Evolutionary conservation across 78 protist species (phyloP).

Genomic region (Dictyostelium brefeldianum): DNA sequence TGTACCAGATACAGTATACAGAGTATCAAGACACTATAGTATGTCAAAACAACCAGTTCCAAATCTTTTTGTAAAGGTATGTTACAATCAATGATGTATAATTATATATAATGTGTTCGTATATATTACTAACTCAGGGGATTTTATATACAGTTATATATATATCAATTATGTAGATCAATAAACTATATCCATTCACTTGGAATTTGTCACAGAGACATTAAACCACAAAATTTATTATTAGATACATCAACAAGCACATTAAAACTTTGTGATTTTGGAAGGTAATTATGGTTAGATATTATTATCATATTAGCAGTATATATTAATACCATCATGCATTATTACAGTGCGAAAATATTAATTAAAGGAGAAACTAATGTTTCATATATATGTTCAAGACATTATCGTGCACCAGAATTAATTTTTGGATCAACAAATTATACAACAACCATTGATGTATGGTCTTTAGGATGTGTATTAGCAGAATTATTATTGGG

Average conservation of each 20-base stretch:
- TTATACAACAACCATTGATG: slow-evolving; percentile 96
- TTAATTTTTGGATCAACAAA: slow-evolving; percentile 98
- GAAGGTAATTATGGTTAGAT: slow-evolving; percentile 65
- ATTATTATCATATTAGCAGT: neutral
- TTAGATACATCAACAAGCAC: slow-evolving; percentile 93
- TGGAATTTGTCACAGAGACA: slow-evolving; percentile 95
- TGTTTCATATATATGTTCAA: slow-evolving; percentile 99
- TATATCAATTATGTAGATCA: slow-evolving; percentile 96
- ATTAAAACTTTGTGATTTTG: slow-evolving; percentile 99
- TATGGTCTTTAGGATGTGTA: slow-evolving; percentile 97
- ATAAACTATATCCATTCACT: slow-evolving; percentile 91
- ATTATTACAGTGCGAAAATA: slow-evolving; percentile 91
- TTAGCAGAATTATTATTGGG: slow-evolving; percentile 97
- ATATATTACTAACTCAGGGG: neutral
- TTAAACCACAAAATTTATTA: slow-evolving; percentile 95
- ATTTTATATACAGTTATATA: slow-evolving; percentile 82
- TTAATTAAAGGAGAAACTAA: slow-evolving; percentile 97
- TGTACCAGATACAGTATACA: slow-evolving; percentile 98
- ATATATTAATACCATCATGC: neutral
- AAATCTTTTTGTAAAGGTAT: slow-evolving; percentile 90
- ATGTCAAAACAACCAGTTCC: slow-evolving; percentile 93
- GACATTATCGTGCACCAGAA: slow-evolving; percentile 99
- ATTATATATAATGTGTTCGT: too few species aligned
- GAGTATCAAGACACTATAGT: slow-evolving; percentile 88
- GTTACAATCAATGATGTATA: neutral